Conservation (phyloP, 805 yeast species). For the Jamesozyma spencerorum region DNA sequence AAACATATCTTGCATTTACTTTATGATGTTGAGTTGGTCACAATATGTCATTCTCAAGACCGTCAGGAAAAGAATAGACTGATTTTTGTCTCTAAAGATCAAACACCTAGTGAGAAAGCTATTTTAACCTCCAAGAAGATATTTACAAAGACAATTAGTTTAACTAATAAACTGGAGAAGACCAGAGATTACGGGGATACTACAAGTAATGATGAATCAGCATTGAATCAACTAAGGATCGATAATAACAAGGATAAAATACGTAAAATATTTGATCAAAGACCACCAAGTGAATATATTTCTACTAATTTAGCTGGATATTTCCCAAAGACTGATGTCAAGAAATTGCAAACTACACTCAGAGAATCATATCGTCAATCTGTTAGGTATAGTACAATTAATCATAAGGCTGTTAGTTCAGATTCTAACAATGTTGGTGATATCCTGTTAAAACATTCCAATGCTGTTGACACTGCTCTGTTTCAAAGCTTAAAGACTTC, state of each 20-base stretch:
- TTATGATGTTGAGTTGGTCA: slow-evolving; percentile 71
- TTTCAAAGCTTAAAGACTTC: slow-evolving; percentile 22
- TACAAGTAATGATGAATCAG: neutral
- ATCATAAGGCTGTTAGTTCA: slow-evolving; percentile 22
- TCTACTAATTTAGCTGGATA: slow-evolving; percentile 83
- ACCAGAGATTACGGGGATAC: neutral
- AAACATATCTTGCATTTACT: slow-evolving; percentile 38
- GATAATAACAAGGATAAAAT: slow-evolving; percentile 25
- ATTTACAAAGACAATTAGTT: slow-evolving; percentile 17
- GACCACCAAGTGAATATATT: slow-evolving; percentile 90
- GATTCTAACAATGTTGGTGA: slow-evolving; percentile 53
- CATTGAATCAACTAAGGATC: slow-evolving; percentile 7
- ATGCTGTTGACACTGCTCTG: slow-evolving; percentile 44
- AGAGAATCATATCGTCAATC: slow-evolving; percentile 78
- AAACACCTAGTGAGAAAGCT: slow-evolving; percentile 55
- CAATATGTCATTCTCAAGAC: slow-evolving; percentile 70
- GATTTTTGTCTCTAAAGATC: slow-evolving; percentile 55
- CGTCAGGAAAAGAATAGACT: slow-evolving; percentile 59
- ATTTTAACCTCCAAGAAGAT: slow-evolving; percentile 46
- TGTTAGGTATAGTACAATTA: slow-evolving; percentile 36
- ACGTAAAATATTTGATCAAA: slow-evolving; percentile 59
- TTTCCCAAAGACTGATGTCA: slow-evolving; percentile 74
- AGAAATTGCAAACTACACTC: slow-evolving; percentile 67
- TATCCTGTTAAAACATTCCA: slow-evolving; percentile 45
- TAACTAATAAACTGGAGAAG: neutral